Base-by-base conservation (phyloP, 441 rosid genomes). In the Pelargonium citronellum region DNA sequence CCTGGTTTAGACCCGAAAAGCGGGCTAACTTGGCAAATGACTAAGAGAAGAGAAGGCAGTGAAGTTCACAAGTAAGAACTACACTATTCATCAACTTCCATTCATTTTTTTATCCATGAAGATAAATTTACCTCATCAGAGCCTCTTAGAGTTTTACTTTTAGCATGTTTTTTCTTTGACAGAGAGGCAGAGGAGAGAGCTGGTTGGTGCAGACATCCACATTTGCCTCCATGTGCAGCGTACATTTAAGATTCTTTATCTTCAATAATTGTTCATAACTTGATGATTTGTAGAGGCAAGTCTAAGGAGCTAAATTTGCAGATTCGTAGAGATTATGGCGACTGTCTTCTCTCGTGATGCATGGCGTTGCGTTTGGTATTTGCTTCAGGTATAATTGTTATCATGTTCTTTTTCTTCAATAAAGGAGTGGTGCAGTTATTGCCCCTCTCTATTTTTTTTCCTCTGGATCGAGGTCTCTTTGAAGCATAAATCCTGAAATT, bases 271-370 rank as follows among this genome's bases (percentile, higher is more conserved):
- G 43, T 3, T 57, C 37, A 30, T 34, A 19, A 27, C 41, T 44
- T 55, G 58, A 68, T 12, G 22, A 60, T 8, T 41, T 30, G 72
- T 66, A 61, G 8, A 74, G 22, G 30, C 71, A 11, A 64, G 15
- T 7, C 11, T 47, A n/a, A 66, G 67, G 17, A 71, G 57, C 74
- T 44, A 15, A 70, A 39, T 70, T 24, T 78, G 71, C 81, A 95
- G 99, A 77, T 95, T 95, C 74, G 92, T 95, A 7, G 99, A 95
- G 83, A 95, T 95, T 46, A 95, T 95, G 99, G 99, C 97, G 78
- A 91, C 99, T 5, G 99, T 92, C 8, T 95, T 95, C 79, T 90
- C 99, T 27, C 85, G 87, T 71, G 87, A 83, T 68, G 97, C 92
- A 8, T 95, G 99, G 98, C 93, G 97, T 67, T 95, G 99, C 69